Evolutionary conservation across 768 basidiomycete genomes (phyloP).

Genomic region (Scleroderma bovista): DNA sequence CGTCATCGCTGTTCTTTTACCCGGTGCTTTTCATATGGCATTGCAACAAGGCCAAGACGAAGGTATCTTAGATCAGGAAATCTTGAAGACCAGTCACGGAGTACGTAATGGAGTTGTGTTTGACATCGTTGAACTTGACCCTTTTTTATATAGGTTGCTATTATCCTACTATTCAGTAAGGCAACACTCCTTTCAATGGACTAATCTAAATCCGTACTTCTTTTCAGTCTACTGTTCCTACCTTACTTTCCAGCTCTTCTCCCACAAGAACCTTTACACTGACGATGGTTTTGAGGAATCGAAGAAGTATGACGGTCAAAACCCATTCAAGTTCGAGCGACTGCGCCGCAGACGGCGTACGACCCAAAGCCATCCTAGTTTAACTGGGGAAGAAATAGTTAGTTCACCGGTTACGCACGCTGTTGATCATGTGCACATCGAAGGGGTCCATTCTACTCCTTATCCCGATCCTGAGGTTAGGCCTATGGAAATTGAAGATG

Average conservation of each 20-base stretch:
- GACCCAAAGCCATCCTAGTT: no score
- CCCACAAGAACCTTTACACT: slow-evolving; percentile 68
- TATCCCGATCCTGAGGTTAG: slow-evolving; percentile 9
- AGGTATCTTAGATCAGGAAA: slow-evolving; percentile 34
- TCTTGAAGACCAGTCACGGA: slow-evolving; percentile 72
- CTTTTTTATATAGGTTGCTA: slow-evolving; percentile 46
- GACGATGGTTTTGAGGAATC: slow-evolving; percentile 36
- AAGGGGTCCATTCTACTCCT: neutral
- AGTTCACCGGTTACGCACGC: slow-evolving; percentile 8
- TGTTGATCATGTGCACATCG: neutral
- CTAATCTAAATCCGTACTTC: slow-evolving; percentile 1
- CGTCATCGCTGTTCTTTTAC: slow-evolving; percentile 73
- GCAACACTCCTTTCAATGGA: slow-evolving; percentile 1
- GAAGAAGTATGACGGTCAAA: slow-evolving; percentile 36
- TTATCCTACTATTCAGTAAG: slow-evolving; percentile 74
- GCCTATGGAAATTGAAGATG: slow-evolving; percentile 8
- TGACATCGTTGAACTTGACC: neutral
- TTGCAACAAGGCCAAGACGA: slow-evolving; percentile 26
- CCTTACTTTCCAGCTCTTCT: slow-evolving; percentile 75
- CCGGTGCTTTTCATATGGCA: slow-evolving; percentile 71
- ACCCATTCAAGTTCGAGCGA: slow-evolving; percentile 26
- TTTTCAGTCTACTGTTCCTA: slow-evolving; percentile 66
- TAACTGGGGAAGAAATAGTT: neutral
- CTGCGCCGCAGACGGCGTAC: neutral
- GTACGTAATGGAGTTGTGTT: slow-evolving; percentile 36